A percentile compares a stretch with the other conserved stretches of the same genome.
Conservation (phyloP, 305 asterid genomes). For the Withania somnifera region DNA sequence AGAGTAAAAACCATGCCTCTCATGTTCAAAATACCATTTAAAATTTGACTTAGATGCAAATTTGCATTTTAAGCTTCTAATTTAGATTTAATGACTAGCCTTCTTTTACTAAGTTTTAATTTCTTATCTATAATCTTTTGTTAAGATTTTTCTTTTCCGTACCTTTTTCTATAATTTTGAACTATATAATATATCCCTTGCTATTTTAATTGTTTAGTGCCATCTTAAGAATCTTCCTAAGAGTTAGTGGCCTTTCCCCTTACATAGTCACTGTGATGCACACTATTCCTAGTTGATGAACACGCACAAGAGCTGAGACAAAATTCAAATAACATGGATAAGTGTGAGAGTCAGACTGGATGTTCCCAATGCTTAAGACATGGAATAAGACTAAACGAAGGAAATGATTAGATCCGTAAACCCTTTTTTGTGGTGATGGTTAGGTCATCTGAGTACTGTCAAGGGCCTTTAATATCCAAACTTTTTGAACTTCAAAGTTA, state of each 20-base stretch:
- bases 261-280: background rate
- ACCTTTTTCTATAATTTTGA: background rate
- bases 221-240: background rate
- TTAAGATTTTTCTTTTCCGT: background rate
- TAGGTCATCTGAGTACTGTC: no score
- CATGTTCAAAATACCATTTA: background rate
- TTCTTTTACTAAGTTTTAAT: background rate
- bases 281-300: background rate
- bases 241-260: background rate
- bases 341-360: background rate
- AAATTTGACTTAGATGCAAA: background rate
- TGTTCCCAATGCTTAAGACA: background rate
- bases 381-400: no score
- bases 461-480: no score
- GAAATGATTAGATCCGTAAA: no score
- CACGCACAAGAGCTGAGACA: background rate
- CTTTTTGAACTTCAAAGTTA: no score
- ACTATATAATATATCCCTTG: background rate
- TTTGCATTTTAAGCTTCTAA: background rate
- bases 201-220: background rate
- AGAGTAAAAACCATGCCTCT: background rate
- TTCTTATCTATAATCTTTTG: background rate
- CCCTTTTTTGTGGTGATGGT: no score
- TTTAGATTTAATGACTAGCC: background rate
- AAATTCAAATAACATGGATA: background rate